Evolutionary conservation across 805 yeast species (phyloP), one percentile per base, ranked within the genome.

Genomic region (Cyberlindnera saturnus): DNA sequence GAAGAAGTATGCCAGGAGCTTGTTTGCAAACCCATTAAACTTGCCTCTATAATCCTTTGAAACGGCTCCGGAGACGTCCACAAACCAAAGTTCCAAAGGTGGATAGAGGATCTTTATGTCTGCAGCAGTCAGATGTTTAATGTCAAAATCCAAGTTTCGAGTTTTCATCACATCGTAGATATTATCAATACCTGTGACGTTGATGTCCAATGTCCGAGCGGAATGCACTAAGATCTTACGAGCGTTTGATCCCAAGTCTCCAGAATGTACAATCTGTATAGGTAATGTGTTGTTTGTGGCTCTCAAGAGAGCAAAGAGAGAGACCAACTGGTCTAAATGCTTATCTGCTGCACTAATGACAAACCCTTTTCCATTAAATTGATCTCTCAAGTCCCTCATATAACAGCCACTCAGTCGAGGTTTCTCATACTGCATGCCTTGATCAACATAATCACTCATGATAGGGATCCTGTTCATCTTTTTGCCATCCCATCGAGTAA

Each of bases 1-100:
- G 61, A 74, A 75, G 39, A 74, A 51, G 13, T 67, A 63, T 1
- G 79, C 78, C 16, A 74, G 48, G 39, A 75, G 63, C 50, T 76
- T 76, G 52, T 68, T 72, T n/a, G 67, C 70, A 51, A 66, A 74
- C 0, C 69, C 64, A 3, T 45, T 51, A 45, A 73, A 74, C 29
- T 47, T 46, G 3, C 36, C 31, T 1, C 31, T 38, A 43, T 52
- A 53, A 3, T 41, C 39, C 15, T 41, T 38, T 6, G 55, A 44
- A 4, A 66, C 39, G 0, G 61, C 42, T 3, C 49, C 46, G 7
- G 51, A 36, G 14, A 60, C 61, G 48, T 67, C 54, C 17, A 69
- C 69, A 46, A 67, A 69, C 73, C 73, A 70, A 11, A 70, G 38
- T 29, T 69, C 70, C 44, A 65, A 67, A 19, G 51, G 54, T 16